Evolutionary conservation across 2,329 filamentous ascomycete genomes (phyloP), one percentile per base, ranked within the genome.

Genomic region (Aspergillus arachidicola): DNA sequence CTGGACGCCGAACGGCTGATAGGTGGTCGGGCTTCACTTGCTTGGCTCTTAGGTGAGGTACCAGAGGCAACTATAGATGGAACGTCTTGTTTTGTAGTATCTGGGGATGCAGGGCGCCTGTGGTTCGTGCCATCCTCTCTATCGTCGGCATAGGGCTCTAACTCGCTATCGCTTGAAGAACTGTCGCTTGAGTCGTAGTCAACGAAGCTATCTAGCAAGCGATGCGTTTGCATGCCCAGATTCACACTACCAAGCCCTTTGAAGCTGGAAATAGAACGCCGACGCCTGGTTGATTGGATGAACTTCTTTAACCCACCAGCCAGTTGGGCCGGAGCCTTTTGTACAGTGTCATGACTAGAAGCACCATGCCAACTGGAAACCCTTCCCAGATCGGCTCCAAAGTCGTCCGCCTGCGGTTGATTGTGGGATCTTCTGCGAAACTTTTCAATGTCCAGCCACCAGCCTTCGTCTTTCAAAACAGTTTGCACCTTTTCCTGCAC

Each of bases 391-490:
- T 84, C 66, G 26, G 68, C 66, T 28, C 65, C 66, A 30, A 67
- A 58, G 45, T 66, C 43, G 51, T 61, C 58, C 57, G 66, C 12
- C 66, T 70, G 41, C 61, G 66, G 53, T 56, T 65, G 50, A 55
- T 59, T 60, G 50, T 61, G 46, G 28, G 55, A 43, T 46, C 60
- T 64, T 50, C 65, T 56, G 50, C 82, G 77, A 66, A 81, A 68
- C 50, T 79, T 82, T 68, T 90, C 87, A 4, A 95, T 80, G 48
- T 94, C 89, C 56, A 89, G 84, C 93, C 93, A 96, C 93, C 93
- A 96, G 36, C 89, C 86, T 70, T 95, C 90, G 11, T 88, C 86
- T 67, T 85, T 85, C 16, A 96, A 78, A 5, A 88, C 84, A 26
- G 87, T 83, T 63, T 92, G 84, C 16, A 95, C 87, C 11, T 87